Conservation (phyloP, 169 alveolate species). For the Cryptosporidium baileyi region DNA sequence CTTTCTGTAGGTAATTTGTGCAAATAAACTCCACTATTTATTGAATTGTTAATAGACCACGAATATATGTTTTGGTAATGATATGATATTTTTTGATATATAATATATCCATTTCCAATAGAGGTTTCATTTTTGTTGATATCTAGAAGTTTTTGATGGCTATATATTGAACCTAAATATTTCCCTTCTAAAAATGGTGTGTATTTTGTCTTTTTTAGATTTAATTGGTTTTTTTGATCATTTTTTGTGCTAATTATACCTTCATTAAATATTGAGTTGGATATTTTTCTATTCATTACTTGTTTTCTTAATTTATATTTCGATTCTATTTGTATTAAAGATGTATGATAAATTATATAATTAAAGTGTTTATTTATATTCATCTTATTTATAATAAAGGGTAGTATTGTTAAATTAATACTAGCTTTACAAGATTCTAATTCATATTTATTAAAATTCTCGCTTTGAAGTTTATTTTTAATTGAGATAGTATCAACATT, state of each 20-base stretch:
- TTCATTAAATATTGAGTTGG: neutral
- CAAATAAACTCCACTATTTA: slow-evolving; percentile 5
- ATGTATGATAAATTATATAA: neutral
- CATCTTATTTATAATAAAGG: neutral
- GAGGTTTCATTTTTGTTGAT: neutral
- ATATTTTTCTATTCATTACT: neutral
- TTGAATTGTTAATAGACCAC: slow-evolving; percentile 19
- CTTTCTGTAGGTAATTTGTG: slow-evolving; percentile 5
- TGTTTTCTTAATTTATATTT: neutral
- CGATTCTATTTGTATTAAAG: slow-evolving; percentile 22
- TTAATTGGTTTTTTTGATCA: too few relatives aligned
- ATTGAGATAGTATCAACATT: neutral
- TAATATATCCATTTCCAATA: neutral
- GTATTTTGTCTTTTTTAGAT: too few relatives aligned
- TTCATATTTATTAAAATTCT: neutral
- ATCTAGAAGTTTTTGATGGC: neutral
- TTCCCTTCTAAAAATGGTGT: slow-evolving; percentile 26
- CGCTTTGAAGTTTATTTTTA: too few relatives aligned
- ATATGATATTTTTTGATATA: neutral
- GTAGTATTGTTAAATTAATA: neutral
- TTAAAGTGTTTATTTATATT: neutral
- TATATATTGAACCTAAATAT: slow-evolving; percentile 48
- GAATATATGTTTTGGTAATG: neutral
- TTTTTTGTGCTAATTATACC: too few relatives aligned
- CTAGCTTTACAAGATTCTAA: neutral